These are phyloP conservation scores for Mycena galericulata DNA, from an alignment of 768 basidiomycete species.

Conservation along the genomic window DNA sequence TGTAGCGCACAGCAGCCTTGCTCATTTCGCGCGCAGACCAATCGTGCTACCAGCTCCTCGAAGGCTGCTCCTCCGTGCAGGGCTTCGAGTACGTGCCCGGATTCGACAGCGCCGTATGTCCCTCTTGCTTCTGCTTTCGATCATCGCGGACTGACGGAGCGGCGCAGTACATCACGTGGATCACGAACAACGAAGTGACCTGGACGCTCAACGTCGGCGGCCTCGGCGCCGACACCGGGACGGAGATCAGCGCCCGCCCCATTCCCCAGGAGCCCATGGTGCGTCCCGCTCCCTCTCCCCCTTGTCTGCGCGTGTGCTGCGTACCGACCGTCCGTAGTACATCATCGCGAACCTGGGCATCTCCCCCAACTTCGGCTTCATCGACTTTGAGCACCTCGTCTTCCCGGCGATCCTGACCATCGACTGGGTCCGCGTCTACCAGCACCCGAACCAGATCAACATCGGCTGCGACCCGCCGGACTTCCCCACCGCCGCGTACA, in stretches of 20 bases:
- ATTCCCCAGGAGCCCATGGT: slow-evolving; percentile 83
- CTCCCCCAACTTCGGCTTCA: slow-evolving; percentile 73
- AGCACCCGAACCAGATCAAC: slow-evolving; percentile 59
- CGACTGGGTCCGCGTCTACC: slow-evolving; percentile 88
- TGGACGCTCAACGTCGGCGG: slow-evolving; percentile 69
- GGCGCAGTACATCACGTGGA: slow-evolving; percentile 74
- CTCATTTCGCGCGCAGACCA: slow-evolving; percentile 50
- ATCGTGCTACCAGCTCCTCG: slow-evolving; percentile 58
- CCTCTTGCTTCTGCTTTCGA: slow-evolving; percentile 44
- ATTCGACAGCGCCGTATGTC: slow-evolving; percentile 53
- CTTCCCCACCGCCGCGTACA: slow-evolving; percentile 84
- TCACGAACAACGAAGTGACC: slow-evolving; percentile 62
- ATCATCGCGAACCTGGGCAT: slow-evolving; percentile 81
- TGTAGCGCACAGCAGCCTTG: not conserved
- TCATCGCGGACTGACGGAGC: slow-evolving; percentile 41
- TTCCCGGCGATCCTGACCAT: slow-evolving; percentile 76
- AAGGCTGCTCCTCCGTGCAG: slow-evolving; percentile 59
- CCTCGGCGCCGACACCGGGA: slow-evolving; percentile 61
- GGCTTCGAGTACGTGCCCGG: slow-evolving; percentile 68
- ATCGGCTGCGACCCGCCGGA: slow-evolving; percentile 78
- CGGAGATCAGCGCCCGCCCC: slow-evolving; percentile 67
- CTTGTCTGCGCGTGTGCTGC: slow-evolving; percentile 44
- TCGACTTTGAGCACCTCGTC: slow-evolving; percentile 67
- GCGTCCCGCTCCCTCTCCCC: slow-evolving; percentile 18
- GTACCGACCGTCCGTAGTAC: slow-evolving; percentile 54